Conservation (phyloP, 345 rosid species). For the Euphorbia tirucalli region DNA sequence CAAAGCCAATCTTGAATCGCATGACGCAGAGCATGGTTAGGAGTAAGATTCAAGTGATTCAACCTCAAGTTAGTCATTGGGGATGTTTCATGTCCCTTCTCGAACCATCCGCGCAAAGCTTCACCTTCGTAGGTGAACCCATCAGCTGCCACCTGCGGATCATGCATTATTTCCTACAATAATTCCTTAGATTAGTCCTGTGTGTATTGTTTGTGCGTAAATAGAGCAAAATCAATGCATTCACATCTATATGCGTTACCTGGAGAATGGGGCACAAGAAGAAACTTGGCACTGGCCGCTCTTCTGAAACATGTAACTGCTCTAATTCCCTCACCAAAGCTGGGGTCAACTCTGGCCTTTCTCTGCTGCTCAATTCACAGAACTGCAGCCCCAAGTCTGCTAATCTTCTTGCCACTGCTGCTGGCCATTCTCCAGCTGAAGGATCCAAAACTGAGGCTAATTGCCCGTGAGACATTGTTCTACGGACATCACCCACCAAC, state of each 20-base stretch:
- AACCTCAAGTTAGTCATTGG: constrained; percentile 73
- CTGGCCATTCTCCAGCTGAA: constrained; percentile 72
- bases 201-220: background rate
- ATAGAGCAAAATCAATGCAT: background rate
- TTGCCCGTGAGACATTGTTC: constrained; percentile 41
- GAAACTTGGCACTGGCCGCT: constrained; percentile 60
- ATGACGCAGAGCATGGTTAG: constrained; percentile 53
- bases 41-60: constrained; percentile 52
- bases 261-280: constrained; percentile 72
- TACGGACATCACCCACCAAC: constrained; percentile 49
- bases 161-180: constrained; percentile 74
- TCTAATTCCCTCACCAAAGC: constrained; percentile 61
- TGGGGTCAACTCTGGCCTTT: constrained; percentile 59
- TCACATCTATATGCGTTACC: too few species aligned
- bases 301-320: constrained; percentile 52
- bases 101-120: constrained; percentile 59
- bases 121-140: constrained; percentile 73
- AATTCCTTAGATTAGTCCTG: background rate
- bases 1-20: constrained; percentile 86
- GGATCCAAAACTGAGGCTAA: constrained; percentile 50
- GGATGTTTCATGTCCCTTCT: constrained; percentile 55
- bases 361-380: constrained; percentile 47
- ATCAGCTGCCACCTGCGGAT: constrained; percentile 75
- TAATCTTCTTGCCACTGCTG: constrained; percentile 41
- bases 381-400: constrained; percentile 57